A percentile compares a stretch with the other conserved stretches of the same genome.
These are phyloP conservation scores for Ganoderma leucocontextum DNA, from an alignment of 1,284 basidiomycete genomes.

Conservation along the genomic window DNA sequence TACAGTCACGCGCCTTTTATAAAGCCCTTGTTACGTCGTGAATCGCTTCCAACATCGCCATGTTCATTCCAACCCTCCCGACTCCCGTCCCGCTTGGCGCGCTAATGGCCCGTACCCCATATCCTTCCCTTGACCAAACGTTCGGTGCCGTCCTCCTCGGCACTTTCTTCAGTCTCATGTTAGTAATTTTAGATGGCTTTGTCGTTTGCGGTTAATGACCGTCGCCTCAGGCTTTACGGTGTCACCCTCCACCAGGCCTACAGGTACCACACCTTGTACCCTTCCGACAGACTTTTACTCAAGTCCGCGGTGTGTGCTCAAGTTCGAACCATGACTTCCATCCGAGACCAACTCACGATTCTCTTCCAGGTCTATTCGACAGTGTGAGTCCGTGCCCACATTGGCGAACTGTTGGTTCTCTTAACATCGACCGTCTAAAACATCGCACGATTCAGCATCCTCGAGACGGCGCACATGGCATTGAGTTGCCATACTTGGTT, in stretches of 20 bases:
- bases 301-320: background rate
- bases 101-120: background rate
- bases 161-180: slow-evolving; percentile 2
- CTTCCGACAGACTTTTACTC: background rate
- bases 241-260: slow-evolving; percentile 1
- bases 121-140: background rate
- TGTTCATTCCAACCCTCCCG: background rate
- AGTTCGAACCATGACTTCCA: no score
- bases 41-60: background rate
- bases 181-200: background rate
- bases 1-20: background rate
- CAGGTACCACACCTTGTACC: background rate
- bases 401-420: background rate
- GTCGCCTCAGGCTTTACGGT: background rate
- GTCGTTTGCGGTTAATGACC: background rate
- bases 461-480: slow-evolving; percentile 3
- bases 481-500: slow-evolving; percentile 1
- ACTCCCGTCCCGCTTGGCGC: no score
- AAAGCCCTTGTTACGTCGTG: background rate
- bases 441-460: background rate
- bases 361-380: background rate
- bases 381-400: background rate
- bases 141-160: slow-evolving; percentile 1
- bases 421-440: background rate
- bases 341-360: background rate